These are phyloP conservation scores for Hypoxylon sp. DNA, from an alignment of 2,329 filamentous ascomycete species.

Conservation along the genomic window DNA sequence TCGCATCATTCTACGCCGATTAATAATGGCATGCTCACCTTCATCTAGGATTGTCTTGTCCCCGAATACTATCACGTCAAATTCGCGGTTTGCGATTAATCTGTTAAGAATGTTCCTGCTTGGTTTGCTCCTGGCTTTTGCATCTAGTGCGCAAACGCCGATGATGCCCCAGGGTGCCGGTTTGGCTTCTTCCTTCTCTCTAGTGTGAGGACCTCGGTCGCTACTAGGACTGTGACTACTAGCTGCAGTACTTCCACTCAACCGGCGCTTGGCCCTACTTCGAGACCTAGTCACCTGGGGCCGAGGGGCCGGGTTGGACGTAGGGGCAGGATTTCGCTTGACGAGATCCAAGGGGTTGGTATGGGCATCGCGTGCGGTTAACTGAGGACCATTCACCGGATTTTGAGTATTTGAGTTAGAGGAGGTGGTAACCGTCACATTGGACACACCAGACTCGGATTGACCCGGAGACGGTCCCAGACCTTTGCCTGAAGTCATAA, in stretches of 20 bases:
- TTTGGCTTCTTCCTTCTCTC: constrained; percentile 73
- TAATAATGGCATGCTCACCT: constrained; percentile 61
- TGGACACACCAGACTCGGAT: constrained; percentile 67
- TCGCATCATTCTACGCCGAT: constrained; percentile 10
- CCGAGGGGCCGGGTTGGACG: constrained; percentile 56
- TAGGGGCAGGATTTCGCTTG: constrained; percentile 58
- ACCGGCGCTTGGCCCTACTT: constrained; percentile 79
- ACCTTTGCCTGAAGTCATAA: constrained; percentile 62
- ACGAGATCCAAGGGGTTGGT: constrained; percentile 64
- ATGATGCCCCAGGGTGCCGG: constrained; percentile 78
- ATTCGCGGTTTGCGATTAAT: constrained; percentile 89
- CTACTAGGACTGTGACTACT: constrained; percentile 86
- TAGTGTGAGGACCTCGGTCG: constrained; percentile 70
- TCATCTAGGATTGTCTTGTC: constrained; percentile 99
- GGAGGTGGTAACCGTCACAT: constrained; percentile 69
- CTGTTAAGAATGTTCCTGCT: constrained; percentile 96
- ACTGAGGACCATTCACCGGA: constrained; percentile 60
- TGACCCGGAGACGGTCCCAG: constrained; percentile 61
- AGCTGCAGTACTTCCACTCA: constrained; percentile 85
- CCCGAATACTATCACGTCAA: constrained; percentile 97
- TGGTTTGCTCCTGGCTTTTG: constrained; percentile 96
- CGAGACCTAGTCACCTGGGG: constrained; percentile 70
- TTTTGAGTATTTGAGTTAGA: constrained; percentile 63
- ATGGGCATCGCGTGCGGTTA: constrained; percentile 61
- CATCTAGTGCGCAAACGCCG: constrained; percentile 94